Percentiles rank a stretch among this genome's conserved stretches.
These are phyloP conservation scores for Lepidium campestre DNA, from an alignment of 441 rosid genomes.

Conservation along the genomic window DNA sequence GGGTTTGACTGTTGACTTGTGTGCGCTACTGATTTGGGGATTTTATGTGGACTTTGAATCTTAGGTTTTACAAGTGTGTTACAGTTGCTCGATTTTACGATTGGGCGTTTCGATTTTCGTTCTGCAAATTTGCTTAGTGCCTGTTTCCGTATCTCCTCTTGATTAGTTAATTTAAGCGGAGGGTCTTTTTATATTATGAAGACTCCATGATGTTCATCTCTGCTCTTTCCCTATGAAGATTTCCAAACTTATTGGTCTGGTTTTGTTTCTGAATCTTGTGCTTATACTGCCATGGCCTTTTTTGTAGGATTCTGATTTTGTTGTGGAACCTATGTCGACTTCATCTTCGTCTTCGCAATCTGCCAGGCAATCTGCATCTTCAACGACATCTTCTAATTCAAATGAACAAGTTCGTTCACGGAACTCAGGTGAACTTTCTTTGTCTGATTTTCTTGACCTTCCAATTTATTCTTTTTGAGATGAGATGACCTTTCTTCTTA, in stretches of 20 bases:
- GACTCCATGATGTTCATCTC: not conserved
- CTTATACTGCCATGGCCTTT: conserved; percentile 3
- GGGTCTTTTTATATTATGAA: not conserved
- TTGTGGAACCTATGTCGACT: conserved; percentile 76
- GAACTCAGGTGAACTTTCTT: conserved; percentile 41
- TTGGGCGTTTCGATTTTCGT: not conserved
- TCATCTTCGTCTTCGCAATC: conserved; percentile 61
- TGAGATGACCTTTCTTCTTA: not conserved
- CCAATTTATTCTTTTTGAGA: not conserved
- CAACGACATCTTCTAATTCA: conserved; percentile 41
- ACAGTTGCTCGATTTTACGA: not conserved
- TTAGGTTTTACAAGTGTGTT: not conserved
- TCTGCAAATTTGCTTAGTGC: not conserved
- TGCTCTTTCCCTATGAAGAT: not conserved
- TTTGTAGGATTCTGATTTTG: conserved; percentile 73
- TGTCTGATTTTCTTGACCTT: not conserved
- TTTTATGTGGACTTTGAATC: not conserved
- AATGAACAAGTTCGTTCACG: conserved; percentile 51
- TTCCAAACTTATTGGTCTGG: not conserved
- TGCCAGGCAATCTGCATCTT: conserved; percentile 44
- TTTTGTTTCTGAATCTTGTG: conserved; percentile 1
- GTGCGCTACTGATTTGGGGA: conserved; percentile 5
- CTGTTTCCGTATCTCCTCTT: not conserved
- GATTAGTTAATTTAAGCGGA: conserved; percentile 4
- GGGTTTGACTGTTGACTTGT: conserved; percentile 4